phyloP scores from a whole-genome alignment of 108 stramenopile species.

The Epithemia pelagica region DNA sequence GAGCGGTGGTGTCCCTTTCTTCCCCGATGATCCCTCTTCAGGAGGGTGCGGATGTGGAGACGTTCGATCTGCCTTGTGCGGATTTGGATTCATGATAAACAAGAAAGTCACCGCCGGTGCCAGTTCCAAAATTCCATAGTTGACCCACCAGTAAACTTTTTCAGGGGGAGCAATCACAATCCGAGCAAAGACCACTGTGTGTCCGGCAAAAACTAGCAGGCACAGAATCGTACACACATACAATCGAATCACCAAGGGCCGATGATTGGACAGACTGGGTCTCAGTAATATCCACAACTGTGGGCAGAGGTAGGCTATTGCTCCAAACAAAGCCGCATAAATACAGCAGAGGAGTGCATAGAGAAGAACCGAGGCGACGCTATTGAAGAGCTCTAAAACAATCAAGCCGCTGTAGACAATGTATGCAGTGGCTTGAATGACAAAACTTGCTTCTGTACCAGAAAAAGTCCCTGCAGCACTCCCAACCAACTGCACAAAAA shows the following conservation, averaged over 20 bases:
- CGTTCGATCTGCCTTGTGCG: not conserved
- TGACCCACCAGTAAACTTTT: slow-evolving; percentile 32
- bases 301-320: slow-evolving; percentile 32
- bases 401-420: slow-evolving; percentile 27
- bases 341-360: slow-evolving; percentile 42
- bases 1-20: not conserved
- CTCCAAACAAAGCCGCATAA: slow-evolving; percentile 42
- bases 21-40: not conserved
- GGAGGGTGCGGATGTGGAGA: not conserved
- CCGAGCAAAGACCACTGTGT: slow-evolving; percentile 26
- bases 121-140: slow-evolving; percentile 40
- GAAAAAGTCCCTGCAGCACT: slow-evolving; percentile 26
- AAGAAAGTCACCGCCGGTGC: slow-evolving; percentile 30
- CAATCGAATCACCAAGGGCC: slow-evolving; percentile 32
- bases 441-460: slow-evolving; percentile 16
- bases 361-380: slow-evolving; percentile 28
- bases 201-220: slow-evolving; percentile 28
- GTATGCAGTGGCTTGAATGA: slow-evolving; percentile 26
- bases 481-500: slow-evolving; percentile 52
- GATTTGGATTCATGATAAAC: slow-evolving; percentile 35
- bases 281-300: slow-evolving; percentile 22
- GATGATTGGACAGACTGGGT: slow-evolving; percentile 19
- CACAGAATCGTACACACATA: slow-evolving; percentile 26
- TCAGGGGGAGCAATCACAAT: slow-evolving; percentile 27
- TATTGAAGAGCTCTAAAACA: slow-evolving; percentile 22